Percentiles rank a stretch among this genome's conserved stretches.
Conservation (phyloP, 495 filamentous ascomycete genomes). For the Talaromyces stipitatus region DNA sequence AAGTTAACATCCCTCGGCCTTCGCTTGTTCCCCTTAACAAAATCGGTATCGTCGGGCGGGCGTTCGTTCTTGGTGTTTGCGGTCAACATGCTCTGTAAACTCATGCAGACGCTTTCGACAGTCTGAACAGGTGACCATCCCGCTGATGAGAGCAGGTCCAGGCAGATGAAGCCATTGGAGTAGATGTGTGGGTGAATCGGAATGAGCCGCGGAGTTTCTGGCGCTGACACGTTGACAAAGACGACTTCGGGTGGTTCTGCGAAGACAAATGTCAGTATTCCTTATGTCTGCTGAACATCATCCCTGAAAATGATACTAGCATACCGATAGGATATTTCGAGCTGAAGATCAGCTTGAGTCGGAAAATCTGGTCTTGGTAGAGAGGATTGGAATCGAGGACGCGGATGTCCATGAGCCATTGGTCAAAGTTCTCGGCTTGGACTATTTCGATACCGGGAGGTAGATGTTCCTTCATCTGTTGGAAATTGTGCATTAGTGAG, state of each 20-base stretch:
- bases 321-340: slow-evolving; percentile 85
- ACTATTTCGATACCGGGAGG: slow-evolving; percentile 71
- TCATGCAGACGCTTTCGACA: slow-evolving; percentile 95
- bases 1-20: slow-evolving; percentile 82
- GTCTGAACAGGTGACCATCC: slow-evolving; percentile 97
- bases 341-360: slow-evolving; percentile 81
- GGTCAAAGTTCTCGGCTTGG: slow-evolving; percentile 69
- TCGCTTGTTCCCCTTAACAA: slow-evolving; percentile 68
- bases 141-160: slow-evolving; percentile 78
- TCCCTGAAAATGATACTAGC: not conserved
- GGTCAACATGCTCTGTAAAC: slow-evolving; percentile 95
- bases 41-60: slow-evolving; percentile 78
- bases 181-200: slow-evolving; percentile 98
- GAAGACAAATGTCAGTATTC: not conserved
- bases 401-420: slow-evolving; percentile 90
- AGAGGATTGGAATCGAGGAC: slow-evolving; percentile 90
- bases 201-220: slow-evolving; percentile 56
- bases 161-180: slow-evolving; percentile 95
- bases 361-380: slow-evolving; percentile 71
- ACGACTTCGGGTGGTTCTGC: slow-evolving; percentile 88
- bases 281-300: not conserved
- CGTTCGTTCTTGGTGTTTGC: slow-evolving; percentile 85
- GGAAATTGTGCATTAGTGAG: slow-evolving; percentile 1
- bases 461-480: slow-evolving; percentile 41
- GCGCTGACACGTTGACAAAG: slow-evolving; percentile 53